Conservation (phyloP, 2,329 filamentous ascomycete species). For the Ceratocystis ficicola region DNA sequence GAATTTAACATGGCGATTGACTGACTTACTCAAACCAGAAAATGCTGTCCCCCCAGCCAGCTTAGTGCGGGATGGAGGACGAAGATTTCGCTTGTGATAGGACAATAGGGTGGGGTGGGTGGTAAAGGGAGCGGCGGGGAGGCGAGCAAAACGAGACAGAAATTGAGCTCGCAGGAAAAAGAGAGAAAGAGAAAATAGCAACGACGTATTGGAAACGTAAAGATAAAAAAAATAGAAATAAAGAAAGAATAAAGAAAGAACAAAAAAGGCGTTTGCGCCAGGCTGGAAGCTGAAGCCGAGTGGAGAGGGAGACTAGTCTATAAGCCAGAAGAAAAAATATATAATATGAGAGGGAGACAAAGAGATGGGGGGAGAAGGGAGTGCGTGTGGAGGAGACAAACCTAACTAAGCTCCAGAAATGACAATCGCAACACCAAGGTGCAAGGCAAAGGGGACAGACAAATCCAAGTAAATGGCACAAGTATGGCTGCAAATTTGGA, state of each 20-base stretch:
- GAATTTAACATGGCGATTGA: not conserved
- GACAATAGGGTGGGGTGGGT: not conserved
- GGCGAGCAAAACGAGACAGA: not conserved
- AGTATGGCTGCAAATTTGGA: not conserved
- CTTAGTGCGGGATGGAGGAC: not conserved
- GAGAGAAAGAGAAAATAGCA: not conserved
- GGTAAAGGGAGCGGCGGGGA: not conserved
- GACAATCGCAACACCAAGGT: not conserved
- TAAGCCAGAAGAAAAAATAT: not conserved
- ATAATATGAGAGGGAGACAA: not conserved
- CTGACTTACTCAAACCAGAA: constrained; percentile 2
- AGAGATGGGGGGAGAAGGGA: not conserved
- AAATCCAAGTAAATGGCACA: not conserved
- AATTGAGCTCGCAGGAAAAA: not conserved
- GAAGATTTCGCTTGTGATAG: not conserved
- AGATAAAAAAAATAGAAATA: not conserved
- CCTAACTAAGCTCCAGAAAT: not conserved
- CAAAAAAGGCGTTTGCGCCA: not conserved
- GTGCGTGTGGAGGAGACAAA: not conserved
- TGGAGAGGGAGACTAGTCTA: not conserved
- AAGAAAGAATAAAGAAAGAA: too few relatives aligned
- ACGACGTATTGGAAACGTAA: too few relatives aligned
- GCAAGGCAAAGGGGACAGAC: not conserved
- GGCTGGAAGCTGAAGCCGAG: not conserved
- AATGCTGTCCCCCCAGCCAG: not conserved